Evolutionary conservation across 176 grass and related monocot genomes (phyloP).

Genomic region (Elymus sibiricus): DNA sequence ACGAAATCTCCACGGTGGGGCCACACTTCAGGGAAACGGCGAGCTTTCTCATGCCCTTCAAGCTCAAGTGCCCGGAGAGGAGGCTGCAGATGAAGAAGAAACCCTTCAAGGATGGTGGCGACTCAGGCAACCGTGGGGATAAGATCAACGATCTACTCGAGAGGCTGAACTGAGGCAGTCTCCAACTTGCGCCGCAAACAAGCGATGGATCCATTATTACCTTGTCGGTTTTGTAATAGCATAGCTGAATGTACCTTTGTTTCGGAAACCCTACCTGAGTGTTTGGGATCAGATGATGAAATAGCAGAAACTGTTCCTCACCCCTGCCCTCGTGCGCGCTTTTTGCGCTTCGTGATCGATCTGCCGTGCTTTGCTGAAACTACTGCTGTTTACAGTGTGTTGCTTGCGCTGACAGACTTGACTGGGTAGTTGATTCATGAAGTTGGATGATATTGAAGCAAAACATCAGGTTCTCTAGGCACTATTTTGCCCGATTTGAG

Average conservation of each 20-base stretch:
- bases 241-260: conserved; percentile 22
- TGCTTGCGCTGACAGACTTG: neutral
- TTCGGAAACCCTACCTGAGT: neutral
- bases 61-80: conserved; percentile 71
- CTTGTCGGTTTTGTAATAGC: conserved; percentile 40
- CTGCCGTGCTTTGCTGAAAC: neutral
- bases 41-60: conserved; percentile 59
- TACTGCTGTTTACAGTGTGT: neutral
- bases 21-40: conserved; percentile 54
- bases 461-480: neutral
- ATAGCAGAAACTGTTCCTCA: conserved; percentile 30
- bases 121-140: conserved; percentile 57
- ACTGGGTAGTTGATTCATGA: neutral
- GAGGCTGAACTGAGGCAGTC: conserved; percentile 49
- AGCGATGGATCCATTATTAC: conserved; percentile 9
- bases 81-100: conserved; percentile 63
- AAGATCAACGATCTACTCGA: conserved; percentile 70
- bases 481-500: neutral
- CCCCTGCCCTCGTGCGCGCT: neutral
- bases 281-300: neutral
- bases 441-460: neutral
- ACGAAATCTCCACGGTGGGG: conserved; percentile 51
- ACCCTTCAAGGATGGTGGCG: conserved; percentile 62
- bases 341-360: neutral
- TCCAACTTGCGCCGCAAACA: neutral